Base-by-base conservation (phyloP, 1,139 yeast genomes). In the Magnusiomyces sp. region DNA sequence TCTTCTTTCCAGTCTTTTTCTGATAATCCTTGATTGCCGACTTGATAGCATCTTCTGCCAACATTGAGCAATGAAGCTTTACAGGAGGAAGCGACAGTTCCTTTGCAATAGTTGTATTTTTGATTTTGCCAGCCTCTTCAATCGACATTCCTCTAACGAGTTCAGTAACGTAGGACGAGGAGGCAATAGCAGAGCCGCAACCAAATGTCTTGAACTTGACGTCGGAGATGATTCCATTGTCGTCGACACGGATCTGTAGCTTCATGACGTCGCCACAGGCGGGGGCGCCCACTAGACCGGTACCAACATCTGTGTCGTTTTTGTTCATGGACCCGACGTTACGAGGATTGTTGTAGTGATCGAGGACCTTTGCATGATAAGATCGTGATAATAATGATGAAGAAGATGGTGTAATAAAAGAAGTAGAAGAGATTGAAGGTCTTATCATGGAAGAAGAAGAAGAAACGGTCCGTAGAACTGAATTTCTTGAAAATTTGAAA, bases 231-330 rank as follows among this genome's bases (percentile, higher is more conserved):
- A 86, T 75, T 1, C 98, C 98, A 34, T 95, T 81, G 51, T 78
- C 82, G 60, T 89, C 97, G 16, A 92, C 98, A 64, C 90, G 81
- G 62, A 92, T 92, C 68, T 92, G 98, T 58, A 92, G 77, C 71
- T 95, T 83, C 97, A 92, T 92, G 48, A 92, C 98, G 72, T 92
- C 98, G 53, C 98, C 98, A 73, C 98, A 92, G 0, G 98, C 98
- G 51, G 98, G 98, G 0, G 98, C 98, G 50, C 98, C 74, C 17
- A 92, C 98, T 43, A 92, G 77, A 1, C 98, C 98, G 1, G 98
- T 92, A 43, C 98, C 98, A n/a, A 92, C 97, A 58, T 81, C 79
- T 23, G 69, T 62, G 54, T 80, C 79, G 55, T 75, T 76, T 71
- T 90, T 89, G 69, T 89, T 88, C 69, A 92, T 71, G 6, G 96